Evolutionary conservation across 2,329 filamentous ascomycete species (phyloP).

Genomic region (Remersonia thermophila): DNA sequence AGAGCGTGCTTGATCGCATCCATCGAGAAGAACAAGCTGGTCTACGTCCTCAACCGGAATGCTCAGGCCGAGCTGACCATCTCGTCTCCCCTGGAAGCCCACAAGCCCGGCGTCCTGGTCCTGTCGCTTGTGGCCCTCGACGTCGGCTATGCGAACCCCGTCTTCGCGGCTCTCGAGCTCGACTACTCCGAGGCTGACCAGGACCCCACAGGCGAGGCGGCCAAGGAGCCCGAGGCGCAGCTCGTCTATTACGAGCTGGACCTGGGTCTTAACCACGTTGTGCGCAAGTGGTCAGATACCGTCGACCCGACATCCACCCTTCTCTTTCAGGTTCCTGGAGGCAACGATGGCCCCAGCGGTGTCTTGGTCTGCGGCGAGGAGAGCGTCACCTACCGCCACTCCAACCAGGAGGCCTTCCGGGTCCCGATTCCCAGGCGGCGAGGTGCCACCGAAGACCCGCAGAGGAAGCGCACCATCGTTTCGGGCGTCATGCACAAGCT

Average conservation of each 20-base stretch:
- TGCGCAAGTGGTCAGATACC: conserved; percentile 88
- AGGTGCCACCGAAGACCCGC: conserved; percentile 82
- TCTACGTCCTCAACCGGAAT: conserved; percentile 95
- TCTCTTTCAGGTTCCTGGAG: conserved; percentile 90
- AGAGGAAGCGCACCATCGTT: conserved; percentile 76
- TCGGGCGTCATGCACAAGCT: conserved; percentile 96
- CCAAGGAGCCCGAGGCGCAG: conserved; percentile 72
- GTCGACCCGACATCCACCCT: conserved; percentile 83
- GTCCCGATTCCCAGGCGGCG: conserved; percentile 79
- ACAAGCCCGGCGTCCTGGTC: conserved; percentile 83
- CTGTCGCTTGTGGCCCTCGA: conserved; percentile 81
- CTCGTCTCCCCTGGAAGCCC: conserved; percentile 90
- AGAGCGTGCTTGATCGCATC: conserved; percentile 89
- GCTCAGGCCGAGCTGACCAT: conserved; percentile 91
- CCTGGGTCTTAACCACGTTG: conserved; percentile 90
- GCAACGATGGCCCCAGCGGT: conserved; percentile 84
- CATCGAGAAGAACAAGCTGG: conserved; percentile 97
- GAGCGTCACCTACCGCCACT: conserved; percentile 92
- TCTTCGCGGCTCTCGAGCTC: conserved; percentile 89
- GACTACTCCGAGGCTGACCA: conserved; percentile 88
- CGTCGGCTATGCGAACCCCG: conserved; percentile 91
- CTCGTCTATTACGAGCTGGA: conserved; percentile 97
- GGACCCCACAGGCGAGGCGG: conserved; percentile 74
- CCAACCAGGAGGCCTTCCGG: conserved; percentile 79
- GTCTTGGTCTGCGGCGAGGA: conserved; percentile 92